Base-by-base conservation (phyloP, 176 grass and related monocot species). In the Carex scoparia region DNA sequence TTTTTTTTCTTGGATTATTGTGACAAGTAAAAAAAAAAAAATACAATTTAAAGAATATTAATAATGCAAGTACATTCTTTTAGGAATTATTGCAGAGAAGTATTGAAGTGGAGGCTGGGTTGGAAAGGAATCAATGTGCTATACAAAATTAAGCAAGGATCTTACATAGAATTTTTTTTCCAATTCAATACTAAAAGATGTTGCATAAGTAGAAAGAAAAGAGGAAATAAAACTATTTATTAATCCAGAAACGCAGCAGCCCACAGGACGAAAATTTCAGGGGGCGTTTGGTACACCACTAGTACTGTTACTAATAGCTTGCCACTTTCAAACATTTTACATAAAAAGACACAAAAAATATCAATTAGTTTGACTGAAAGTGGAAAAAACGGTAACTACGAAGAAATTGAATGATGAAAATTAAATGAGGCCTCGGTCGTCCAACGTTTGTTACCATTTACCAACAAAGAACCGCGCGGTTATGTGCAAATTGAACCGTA, bases 241-340 rank as follows among this genome's bases (percentile, higher is more conserved):
- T 40, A 40, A 40, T 40, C 38, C 38, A 40, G 38, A 40, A 40
- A 40, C 4, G 42, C 6, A 10, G 74, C 49, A 79, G 53, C 74
- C 51, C 74, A 79, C 54, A 18, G 74, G 27, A 79, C 12, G 53
- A 79, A 79, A 74, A 79, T 58, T 79, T 57, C 74, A 79, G 53
- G 74, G 74, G 74, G 74, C 74, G 53, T 79, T 79, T 79, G 28
- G 74, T 79, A 79, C 74, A 53, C 3, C 4, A 38, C 37, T 31
- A 18, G 23, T 54, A 13, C 23, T 35, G 27, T 58, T 79, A 79
- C 7, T 77, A 56, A 14, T 55, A 31, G 5, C 27, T 10, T 63
- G 7, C 23, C 49, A 23, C 19, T n/a, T 5, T 63, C 28, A 30
- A 78, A 33, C 56, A 8, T 57, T 76, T 78, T 78, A 55, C 51